phyloP scores from a whole-genome alignment of 495 filamentous ascomycete genomes.

The Rostrohypoxylon terebratum region DNA sequence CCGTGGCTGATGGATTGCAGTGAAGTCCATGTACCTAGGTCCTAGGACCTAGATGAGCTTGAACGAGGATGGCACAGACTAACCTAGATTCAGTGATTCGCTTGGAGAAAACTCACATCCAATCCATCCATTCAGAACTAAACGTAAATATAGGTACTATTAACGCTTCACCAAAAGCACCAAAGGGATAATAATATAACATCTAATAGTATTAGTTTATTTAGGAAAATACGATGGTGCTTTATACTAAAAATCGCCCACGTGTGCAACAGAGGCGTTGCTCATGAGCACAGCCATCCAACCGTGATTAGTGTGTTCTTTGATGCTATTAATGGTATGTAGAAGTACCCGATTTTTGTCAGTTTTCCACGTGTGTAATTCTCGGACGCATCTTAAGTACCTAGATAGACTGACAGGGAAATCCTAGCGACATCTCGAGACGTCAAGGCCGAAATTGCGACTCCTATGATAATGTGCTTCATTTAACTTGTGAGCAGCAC shows the following conservation, averaged over 20 bases:
- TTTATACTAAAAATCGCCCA: conserved; percentile 17
- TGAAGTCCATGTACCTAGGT: neutral
- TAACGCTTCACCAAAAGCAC: neutral
- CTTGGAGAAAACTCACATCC: neutral
- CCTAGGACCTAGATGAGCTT: neutral
- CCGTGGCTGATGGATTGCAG: conserved; percentile 2
- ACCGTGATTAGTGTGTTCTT: neutral
- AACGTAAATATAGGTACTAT: neutral
- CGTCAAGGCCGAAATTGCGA: conserved; percentile 14
- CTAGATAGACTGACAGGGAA: neutral
- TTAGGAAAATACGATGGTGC: conserved; percentile 6
- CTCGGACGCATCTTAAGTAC: neutral
- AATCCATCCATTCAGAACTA: conserved; percentile 11
- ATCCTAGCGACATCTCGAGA: neutral
- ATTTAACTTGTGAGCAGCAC: conserved; percentile 11
- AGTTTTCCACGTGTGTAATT: neutral
- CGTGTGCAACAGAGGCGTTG: conserved; percentile 20
- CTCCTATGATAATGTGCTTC: neutral
- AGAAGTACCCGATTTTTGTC: neutral
- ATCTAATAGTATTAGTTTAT: neutral
- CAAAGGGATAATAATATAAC: neutral
- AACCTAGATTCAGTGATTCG: neutral
- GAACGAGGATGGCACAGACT: neutral
- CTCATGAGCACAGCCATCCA: conserved; percentile 20
- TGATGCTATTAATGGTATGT: neutral